Evolutionary conservation across 2,329 filamentous ascomycete species (phyloP), one percentile per base, ranked within the genome.

Genomic region (Paraphaeosphaeria sporulosa): DNA sequence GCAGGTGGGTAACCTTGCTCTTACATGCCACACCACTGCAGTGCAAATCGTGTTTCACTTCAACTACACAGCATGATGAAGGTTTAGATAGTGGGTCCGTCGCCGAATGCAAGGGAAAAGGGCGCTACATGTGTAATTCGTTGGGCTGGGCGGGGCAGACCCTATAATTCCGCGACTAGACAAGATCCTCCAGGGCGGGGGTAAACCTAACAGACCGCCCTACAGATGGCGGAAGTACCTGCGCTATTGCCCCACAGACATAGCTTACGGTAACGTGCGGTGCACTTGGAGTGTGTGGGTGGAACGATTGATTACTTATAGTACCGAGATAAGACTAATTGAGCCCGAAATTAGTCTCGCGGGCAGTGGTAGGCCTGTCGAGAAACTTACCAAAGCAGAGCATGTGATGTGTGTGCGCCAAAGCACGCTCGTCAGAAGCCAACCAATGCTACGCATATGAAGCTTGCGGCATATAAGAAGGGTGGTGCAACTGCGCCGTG

Each of bases 391-490:
- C 34, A 34, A 19, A 49, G 47, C 25, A 27, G 7, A 48, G 15
- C 44, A 5, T 27, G 36, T 15, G 36, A 21, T 49, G 27, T 34
- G 27, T 27, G 17, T 34, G 47, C 15, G 27, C 2, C 47, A 34
- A 49, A 42, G 49, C 21, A 42, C 42, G 49, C 49, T 30, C 15
- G 36, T 15, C 23, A 19, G 36, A 9, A 23, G 13, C 19, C 17
- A 52, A 25, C 15, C 25, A 25, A 4, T 32, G 8, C 2, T 5
- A 17, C 34, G 46, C 46, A 48, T 48, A n/a, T 17, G 36, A 19
- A 44, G 42, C 42, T 44, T 44, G n/a, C n/a, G 42, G n/a, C 36
- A 12, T 51, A 51, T 51, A 52, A 52, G 36, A 52, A 19, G 21
- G 21, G 19, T 19, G 19, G 21, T 23, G 25, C 4, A 4, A 48